These are phyloP conservation scores for Triangularia setosa DNA, from an alignment of 2,329 filamentous ascomycete genomes.

Conservation along the genomic window DNA sequence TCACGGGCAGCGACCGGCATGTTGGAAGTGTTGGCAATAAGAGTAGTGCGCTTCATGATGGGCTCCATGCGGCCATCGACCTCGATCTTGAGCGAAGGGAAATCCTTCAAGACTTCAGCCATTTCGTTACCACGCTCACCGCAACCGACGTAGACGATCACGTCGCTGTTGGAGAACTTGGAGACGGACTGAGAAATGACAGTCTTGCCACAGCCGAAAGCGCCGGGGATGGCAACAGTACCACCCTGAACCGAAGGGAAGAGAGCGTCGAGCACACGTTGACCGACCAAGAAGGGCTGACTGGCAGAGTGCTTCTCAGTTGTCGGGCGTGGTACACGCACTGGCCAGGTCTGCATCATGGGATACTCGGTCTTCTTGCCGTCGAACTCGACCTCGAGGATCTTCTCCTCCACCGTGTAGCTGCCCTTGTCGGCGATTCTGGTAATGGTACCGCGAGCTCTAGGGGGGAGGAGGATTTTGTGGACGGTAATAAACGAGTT, in stretches of 20 bases:
- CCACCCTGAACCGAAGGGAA: conserved; percentile 97
- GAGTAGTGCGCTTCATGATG: conserved; percentile 99
- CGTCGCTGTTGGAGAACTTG: conserved; percentile 99
- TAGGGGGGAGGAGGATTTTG: conserved; percentile 86
- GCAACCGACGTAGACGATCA: conserved; percentile 94
- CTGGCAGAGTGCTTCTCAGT: conserved; percentile 89
- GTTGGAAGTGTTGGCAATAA: conserved; percentile 99
- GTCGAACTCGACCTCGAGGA: conserved; percentile 95
- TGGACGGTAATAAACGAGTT: conserved; percentile 93
- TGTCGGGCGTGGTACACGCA: conserved; percentile 88
- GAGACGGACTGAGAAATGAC: conserved; percentile 98
- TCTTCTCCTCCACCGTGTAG: conserved; percentile 91
- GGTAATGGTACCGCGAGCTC: conserved; percentile 87
- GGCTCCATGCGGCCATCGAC: conserved; percentile 92
- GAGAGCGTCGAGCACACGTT: conserved; percentile 91
- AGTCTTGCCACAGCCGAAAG: conserved; percentile 98
- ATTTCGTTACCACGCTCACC: conserved; percentile 98
- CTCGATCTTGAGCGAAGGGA: conserved; percentile 94
- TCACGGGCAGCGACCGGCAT: conserved; percentile 99
- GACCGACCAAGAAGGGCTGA: conserved; percentile 90
- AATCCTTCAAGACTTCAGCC: conserved; percentile 99
- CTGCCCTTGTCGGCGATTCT: conserved; percentile 83
- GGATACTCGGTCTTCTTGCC: conserved; percentile 89
- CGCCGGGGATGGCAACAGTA: conserved; percentile 95
- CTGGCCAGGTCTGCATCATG: conserved; percentile 99